Base-by-base conservation (phyloP, 2,329 filamentous ascomycete species). In the Alternaria sp. region DNA sequence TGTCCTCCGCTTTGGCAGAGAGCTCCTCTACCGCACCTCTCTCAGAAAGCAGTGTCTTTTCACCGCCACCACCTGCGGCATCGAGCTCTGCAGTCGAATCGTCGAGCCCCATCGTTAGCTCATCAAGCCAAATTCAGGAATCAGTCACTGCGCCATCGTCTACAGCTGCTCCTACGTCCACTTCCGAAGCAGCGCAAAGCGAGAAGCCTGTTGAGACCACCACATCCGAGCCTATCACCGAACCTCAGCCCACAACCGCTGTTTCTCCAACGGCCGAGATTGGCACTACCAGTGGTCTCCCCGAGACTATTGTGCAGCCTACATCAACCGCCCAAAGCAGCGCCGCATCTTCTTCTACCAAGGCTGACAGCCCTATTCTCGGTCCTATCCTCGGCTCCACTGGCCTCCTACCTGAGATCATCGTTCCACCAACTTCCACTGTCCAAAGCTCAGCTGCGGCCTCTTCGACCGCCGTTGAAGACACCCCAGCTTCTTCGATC, bases 1-100 rank as follows among this genome's bases (percentile, higher is more conserved):
- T 63, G 7, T 66, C 73, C 13, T 44, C 67, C 8, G 55, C 59
- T 5, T 30, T 59, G 11, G 57, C 59, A 4, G 59, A 66, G 30
- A 26, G 28, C 23, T 51, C 55, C 12, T 58, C 55, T 17, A 25
- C 64, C 21, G 26, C 40, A 9, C 28, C 57, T 43, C 51, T 60
- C 49, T 52, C 49, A 21, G 9, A 36, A 40, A 52, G 49, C 49
- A 52, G 49, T 25, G 49, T 52, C 49, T 23, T 21, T 46, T 61
- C 32, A 53, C 61, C 36, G 56, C 43, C 40, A 57, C 55, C 32
- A 30, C 63, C 26, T 61, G 56, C 10, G 46, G 51, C 12, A 15
- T 23, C 32, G 5, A 60, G 28, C 43, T 49, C 57, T 13, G 54
- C 28, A n/a, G 21, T 46, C 5, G 47, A n/a, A 40, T 26, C 50